These are phyloP conservation scores for Yamadazyma sp. DNA, from an alignment of 805 yeast genomes.

Conservation along the genomic window DNA sequence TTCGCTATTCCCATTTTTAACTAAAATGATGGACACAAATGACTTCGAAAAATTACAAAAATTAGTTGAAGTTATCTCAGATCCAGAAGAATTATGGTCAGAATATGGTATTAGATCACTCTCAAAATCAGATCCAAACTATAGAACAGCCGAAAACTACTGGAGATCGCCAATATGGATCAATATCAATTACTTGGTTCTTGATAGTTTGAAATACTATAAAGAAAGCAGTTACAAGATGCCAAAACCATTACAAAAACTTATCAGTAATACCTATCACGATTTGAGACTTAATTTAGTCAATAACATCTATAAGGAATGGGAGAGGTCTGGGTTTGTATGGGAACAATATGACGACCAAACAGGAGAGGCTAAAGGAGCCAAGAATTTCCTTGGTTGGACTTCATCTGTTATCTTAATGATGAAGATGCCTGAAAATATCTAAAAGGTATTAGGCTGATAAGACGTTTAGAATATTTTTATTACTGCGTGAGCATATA, in stretches of 20 bases:
- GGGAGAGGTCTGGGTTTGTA: conserved; percentile 73
- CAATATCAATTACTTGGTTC: conserved; percentile 78
- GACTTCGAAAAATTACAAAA: conserved; percentile 45
- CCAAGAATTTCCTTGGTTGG: conserved; percentile 94
- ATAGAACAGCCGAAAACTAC: conserved; percentile 82
- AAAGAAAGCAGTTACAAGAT: conserved; percentile 24
- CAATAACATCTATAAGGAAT: conserved; percentile 62
- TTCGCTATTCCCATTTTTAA: conserved; percentile 78
- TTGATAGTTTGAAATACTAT: conserved; percentile 69
- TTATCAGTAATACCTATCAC: conserved; percentile 41
- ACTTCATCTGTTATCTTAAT: conserved; percentile 76
- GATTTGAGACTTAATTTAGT: conserved; percentile 66
- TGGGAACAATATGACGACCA: conserved; percentile 88
- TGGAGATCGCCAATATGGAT: conserved; percentile 97
- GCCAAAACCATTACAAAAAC: conserved; percentile 38
- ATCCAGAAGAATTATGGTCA: conserved; percentile 75
- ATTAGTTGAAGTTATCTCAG: conserved; percentile 55
- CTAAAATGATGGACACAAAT: conserved; percentile 54
- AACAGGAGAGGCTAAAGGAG: conserved; percentile 75
- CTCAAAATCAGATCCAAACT: conserved; percentile 61
- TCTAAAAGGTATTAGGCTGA: too few species aligned
- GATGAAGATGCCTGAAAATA: conserved; percentile 74
- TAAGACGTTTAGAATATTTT: too few species aligned
- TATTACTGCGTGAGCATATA: too few species aligned
- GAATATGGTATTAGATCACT: conserved; percentile 78